phyloP scores from a whole-genome alignment of 1,284 basidiomycete genomes.

The Cryptococcus sp. region DNA sequence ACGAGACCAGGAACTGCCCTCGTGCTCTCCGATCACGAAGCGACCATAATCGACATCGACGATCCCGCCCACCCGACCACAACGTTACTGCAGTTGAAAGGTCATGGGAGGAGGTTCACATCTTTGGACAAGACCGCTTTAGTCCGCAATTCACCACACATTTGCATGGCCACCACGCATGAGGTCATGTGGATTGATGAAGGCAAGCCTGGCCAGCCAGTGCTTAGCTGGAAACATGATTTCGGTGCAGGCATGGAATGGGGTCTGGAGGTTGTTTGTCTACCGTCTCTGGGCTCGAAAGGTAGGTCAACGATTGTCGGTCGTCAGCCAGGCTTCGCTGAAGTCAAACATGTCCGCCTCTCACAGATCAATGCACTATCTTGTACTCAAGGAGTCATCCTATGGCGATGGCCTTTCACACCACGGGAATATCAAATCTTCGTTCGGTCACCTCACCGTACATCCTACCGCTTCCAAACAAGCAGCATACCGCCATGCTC shows the following conservation, averaged over 20 bases:
- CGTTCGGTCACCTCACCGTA: constrained; percentile 23
- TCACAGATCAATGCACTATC: constrained; percentile 14
- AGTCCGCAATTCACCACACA: constrained; percentile 16
- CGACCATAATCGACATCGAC: constrained; percentile 31
- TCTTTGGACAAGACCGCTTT: constrained; percentile 34
- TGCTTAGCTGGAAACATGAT: constrained; percentile 38
- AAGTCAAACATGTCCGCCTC: neutral
- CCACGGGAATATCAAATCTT: constrained; percentile 14
- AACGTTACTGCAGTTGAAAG: constrained; percentile 17
- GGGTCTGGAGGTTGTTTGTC: constrained; percentile 24
- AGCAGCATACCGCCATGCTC: neutral
- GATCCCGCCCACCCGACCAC: constrained; percentile 14
- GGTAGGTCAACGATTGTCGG: constrained; percentile 3
- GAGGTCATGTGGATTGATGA: constrained; percentile 45
- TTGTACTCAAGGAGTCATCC: constrained; percentile 24
- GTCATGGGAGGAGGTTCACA: constrained; percentile 25
- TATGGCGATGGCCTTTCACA: constrained; percentile 20
- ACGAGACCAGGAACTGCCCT: constrained; percentile 31
- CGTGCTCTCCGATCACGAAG: constrained; percentile 28
- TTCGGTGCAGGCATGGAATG: constrained; percentile 17
- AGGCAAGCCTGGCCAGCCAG: constrained; percentile 7
- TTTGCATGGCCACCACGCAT: constrained; percentile 30
- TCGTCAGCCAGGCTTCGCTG: neutral
- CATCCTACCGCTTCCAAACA: constrained; percentile 6
- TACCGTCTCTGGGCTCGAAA: constrained; percentile 11